These are phyloP conservation scores for Aspergillus kassunensis DNA, from an alignment of 495 filamentous ascomycete species.

Conservation along the genomic window DNA sequence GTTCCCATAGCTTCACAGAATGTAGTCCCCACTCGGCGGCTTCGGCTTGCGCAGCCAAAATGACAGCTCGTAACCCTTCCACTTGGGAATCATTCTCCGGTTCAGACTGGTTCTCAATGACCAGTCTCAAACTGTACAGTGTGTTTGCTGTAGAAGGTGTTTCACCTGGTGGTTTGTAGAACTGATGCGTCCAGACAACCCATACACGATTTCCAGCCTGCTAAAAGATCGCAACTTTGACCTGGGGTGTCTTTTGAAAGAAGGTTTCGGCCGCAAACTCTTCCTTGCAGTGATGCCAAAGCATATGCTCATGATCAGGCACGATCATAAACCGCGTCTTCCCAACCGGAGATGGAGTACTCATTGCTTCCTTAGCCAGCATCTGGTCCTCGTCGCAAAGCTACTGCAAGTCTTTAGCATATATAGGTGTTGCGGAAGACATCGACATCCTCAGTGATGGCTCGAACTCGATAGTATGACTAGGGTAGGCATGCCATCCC, in stretches of 20 bases:
- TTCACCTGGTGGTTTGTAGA: not conserved
- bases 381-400: not conserved
- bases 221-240: slow-evolving; percentile 1
- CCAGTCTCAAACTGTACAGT: slow-evolving; percentile 2
- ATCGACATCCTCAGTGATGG: not conserved
- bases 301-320: slow-evolving; percentile 1
- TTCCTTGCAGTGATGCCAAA: slow-evolving; percentile 6
- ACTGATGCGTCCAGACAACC: slow-evolving; percentile 1
- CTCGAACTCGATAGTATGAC: not conserved
- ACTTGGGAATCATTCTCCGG: not conserved
- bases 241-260: not conserved
- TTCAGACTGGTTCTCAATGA: not conserved
- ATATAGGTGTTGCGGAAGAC: not conserved
- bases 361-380: not conserved
- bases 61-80: not conserved
- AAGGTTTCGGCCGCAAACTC: slow-evolving; percentile 5
- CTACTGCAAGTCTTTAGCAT: not conserved
- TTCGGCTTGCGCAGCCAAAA: slow-evolving; percentile 1
- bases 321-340: not conserved
- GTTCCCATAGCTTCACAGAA: slow-evolving; percentile 1
- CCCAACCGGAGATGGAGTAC: not conserved
- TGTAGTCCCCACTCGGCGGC: slow-evolving; percentile 1
- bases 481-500: slow-evolving; percentile 1
- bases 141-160: not conserved
- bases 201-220: not conserved